Conservation (phyloP, 352 stramenopile genomes). For the Peronosclerospora sorghi region DNA sequence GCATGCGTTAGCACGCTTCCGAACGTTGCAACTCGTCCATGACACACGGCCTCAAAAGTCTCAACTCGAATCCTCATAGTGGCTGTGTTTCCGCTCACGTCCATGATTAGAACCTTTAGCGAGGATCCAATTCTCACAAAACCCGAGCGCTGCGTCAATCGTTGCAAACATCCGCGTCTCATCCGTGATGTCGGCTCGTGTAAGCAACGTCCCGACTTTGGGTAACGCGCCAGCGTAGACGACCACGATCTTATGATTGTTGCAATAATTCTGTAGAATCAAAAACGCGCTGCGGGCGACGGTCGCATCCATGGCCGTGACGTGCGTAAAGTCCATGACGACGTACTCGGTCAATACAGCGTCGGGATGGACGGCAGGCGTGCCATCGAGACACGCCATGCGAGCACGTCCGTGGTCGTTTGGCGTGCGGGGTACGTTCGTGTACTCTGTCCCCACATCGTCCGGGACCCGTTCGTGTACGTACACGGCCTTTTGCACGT, state of each 20-base stretch:
- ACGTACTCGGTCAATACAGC: slow-evolving; percentile 70
- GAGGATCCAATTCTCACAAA: slow-evolving; percentile 62
- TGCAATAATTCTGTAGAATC: slow-evolving; percentile 76
- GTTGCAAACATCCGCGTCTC: slow-evolving; percentile 49
- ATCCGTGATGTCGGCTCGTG: slow-evolving; percentile 72
- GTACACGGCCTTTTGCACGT: slow-evolving; percentile 68
- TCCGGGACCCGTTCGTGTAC: slow-evolving; percentile 31
- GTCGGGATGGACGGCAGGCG: slow-evolving; percentile 25
- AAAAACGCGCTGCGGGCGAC: slow-evolving; percentile 75
- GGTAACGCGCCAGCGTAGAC: slow-evolving; percentile 61
- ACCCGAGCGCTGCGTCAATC: slow-evolving; percentile 61
- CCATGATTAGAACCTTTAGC: slow-evolving; percentile 24
- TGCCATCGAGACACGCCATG: slow-evolving; percentile 68
- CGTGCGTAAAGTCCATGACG: slow-evolving; percentile 81
- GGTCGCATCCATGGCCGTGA: slow-evolving; percentile 84
- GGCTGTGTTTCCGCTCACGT: slow-evolving; percentile 18
- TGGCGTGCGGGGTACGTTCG: slow-evolving; percentile 37
- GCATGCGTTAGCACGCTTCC: slow-evolving; percentile 53
- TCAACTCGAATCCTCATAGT: slow-evolving; percentile 43
- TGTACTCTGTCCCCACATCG: background rate
- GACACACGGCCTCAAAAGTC: slow-evolving; percentile 62
- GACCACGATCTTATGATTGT: slow-evolving; percentile 50
- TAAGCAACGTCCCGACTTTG: slow-evolving; percentile 49
- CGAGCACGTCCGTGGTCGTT: slow-evolving; percentile 38
- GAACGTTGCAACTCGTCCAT: slow-evolving; percentile 59